Percentiles rank a stretch among this genome's conserved stretches.
These are phyloP conservation scores for Ilyonectria robusta DNA, from an alignment of 2,329 filamentous ascomycete genomes.

Conservation along the genomic window DNA sequence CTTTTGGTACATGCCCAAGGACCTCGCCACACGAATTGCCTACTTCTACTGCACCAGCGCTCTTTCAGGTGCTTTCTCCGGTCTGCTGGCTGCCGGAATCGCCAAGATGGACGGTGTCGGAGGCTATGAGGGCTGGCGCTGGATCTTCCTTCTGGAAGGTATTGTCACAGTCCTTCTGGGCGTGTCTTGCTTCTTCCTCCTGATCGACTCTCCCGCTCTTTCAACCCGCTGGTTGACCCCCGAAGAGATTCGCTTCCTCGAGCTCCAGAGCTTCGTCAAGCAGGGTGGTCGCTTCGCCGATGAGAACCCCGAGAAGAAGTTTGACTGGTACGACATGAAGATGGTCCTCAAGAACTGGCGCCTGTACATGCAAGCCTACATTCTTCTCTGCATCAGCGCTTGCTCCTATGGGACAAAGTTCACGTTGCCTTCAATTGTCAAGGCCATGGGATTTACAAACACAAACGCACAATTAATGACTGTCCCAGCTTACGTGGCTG, in stretches of 20 bases:
- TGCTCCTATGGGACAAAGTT: conserved; percentile 47
- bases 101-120: conserved; percentile 52
- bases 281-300: conserved; percentile 46
- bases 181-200: conserved; percentile 59
- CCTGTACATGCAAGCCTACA: conserved; percentile 45
- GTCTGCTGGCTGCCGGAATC: conserved; percentile 39
- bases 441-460: conserved; percentile 56
- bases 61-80: conserved; percentile 65
- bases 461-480: conserved; percentile 59
- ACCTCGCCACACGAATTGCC: conserved; percentile 45
- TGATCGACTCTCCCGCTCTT: conserved; percentile 56
- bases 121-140: conserved; percentile 70
- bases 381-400: conserved; percentile 39
- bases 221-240: conserved; percentile 52
- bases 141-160: conserved; percentile 70
- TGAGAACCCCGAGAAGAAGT: conserved; percentile 35
- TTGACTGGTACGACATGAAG: conserved; percentile 44
- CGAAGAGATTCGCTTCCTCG: conserved; percentile 53
- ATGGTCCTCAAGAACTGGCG: conserved; percentile 46
- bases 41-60: conserved; percentile 46
- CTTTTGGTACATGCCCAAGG: conserved; percentile 50
- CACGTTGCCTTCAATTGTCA: conserved; percentile 54
- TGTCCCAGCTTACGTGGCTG: conserved; percentile 70
- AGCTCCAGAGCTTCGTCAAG: conserved; percentile 49
- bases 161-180: conserved; percentile 62